A percentile compares a stretch with the other conserved stretches of the same genome.
These are phyloP conservation scores for Pseudocercospora fijiensis DNA, from an alignment of 2,329 filamentous ascomycete genomes.

Conservation along the genomic window DNA sequence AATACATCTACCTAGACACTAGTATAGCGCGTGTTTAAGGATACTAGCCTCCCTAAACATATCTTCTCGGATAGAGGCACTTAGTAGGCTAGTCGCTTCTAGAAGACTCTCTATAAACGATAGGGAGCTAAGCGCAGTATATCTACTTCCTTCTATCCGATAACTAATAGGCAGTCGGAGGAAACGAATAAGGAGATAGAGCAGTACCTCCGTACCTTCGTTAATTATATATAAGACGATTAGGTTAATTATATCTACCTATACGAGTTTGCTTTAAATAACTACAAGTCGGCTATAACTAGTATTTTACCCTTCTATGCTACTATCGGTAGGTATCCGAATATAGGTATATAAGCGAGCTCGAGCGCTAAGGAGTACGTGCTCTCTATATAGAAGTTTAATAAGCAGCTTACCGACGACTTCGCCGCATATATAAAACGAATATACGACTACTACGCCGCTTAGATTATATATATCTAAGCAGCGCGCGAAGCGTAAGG, in stretches of 20 bases:
- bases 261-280: neutral
- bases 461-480: neutral
- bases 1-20: too few relatives aligned
- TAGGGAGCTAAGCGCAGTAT: neutral
- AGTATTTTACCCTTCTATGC: neutral
- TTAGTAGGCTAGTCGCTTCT: too few relatives aligned
- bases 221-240: too few relatives aligned
- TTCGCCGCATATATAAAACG: too few relatives aligned
- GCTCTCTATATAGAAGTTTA: neutral
- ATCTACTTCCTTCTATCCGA: neutral
- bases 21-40: too few relatives aligned
- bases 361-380: neutral
- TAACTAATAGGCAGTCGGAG: neutral
- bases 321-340: neutral
- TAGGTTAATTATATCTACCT: neutral
- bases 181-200: neutral
- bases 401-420: neutral
- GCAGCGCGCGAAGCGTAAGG: too few relatives aligned
- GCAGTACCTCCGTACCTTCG: neutral
- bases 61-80: too few relatives aligned
- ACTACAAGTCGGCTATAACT: too few relatives aligned
- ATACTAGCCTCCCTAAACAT: too few relatives aligned
- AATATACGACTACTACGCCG: neutral
- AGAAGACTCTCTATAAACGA: too few relatives aligned
- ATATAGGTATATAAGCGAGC: too few relatives aligned